phyloP scores from a whole-genome alignment of 2,329 filamentous ascomycete genomes.

The Fusarium sp. region DNA sequence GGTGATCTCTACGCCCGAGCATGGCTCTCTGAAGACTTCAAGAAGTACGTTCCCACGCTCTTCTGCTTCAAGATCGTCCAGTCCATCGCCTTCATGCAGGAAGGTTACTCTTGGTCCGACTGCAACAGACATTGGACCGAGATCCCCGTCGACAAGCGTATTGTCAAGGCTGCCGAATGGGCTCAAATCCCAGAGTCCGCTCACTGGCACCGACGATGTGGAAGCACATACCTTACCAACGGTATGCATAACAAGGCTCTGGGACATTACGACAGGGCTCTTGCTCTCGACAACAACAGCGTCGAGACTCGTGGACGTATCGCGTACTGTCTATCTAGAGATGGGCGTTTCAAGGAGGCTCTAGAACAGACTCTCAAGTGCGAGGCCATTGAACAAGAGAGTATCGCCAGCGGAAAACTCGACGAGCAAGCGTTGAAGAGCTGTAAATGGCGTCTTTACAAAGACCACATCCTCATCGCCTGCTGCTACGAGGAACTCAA shows the following conservation, averaged over 20 bases:
- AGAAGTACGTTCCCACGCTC: constrained; percentile 57
- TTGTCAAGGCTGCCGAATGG: constrained; percentile 57
- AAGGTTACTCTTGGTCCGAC: constrained; percentile 56
- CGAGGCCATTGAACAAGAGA: constrained; percentile 54
- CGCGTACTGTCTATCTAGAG: constrained; percentile 57
- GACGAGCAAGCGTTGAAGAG: constrained; percentile 46
- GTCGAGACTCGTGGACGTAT: constrained; percentile 59
- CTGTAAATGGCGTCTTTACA: constrained; percentile 59
- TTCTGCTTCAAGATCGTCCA: constrained; percentile 63
- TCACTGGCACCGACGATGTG: constrained; percentile 58
- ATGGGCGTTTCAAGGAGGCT: constrained; percentile 55
- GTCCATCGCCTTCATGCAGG: constrained; percentile 57
- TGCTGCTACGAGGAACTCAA: constrained; percentile 54
- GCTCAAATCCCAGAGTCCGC: constrained; percentile 54
- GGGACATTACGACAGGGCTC: constrained; percentile 55
- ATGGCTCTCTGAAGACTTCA: constrained; percentile 56
- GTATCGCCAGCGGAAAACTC: constrained; percentile 47
- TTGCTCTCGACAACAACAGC: constrained; percentile 56
- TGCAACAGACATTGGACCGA: constrained; percentile 56
- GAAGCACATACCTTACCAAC: constrained; percentile 59
- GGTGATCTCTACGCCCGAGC: constrained; percentile 57
- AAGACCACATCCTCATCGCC: constrained; percentile 58
- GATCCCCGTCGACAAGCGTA: constrained; percentile 53
- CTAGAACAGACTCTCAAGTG: constrained; percentile 56
- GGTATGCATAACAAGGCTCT: constrained; percentile 55